Base-by-base conservation (phyloP, 768 basidiomycete genomes). In the Boletus huronensis region DNA sequence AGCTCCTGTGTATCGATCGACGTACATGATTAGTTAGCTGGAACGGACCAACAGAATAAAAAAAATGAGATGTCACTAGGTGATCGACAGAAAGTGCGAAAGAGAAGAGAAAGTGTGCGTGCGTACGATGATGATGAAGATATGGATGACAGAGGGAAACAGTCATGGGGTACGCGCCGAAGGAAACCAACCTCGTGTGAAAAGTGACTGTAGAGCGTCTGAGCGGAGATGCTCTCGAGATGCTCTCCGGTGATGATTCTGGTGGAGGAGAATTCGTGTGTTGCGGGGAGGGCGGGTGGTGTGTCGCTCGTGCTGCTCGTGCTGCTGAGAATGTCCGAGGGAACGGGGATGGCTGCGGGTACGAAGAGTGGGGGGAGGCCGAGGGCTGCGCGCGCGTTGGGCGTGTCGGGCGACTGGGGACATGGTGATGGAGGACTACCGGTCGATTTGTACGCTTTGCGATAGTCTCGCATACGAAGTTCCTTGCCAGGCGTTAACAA, bases 381-480 rank as follows among this genome's bases (percentile, higher is more conserved):
- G 21, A 81, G 63, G 0, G 78, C 72, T 11, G 67, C 57, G 9
- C 84, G 79, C 35, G 74, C 73, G n/a, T 53, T 60, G 2, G 75
- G 71, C 19, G 72, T 74, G n/a, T 72, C 66, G 0, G 84, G 84
- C 3, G 73, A 65, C 48, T 70, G 73, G 0, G 82, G 79, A 35
- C 74, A 75, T 9, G 83, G 81, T 16, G 49, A 60, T 4, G 84
- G 84, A 5, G 79, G 74, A 38, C 69, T 62, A 16, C 79, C 76
- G 0, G 80, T 81, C 0, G 75, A 58, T 28, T 59, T 64, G 59
- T 81, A 84, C 0, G 79, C 74, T 21, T 66, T 67, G 28, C 83
- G 57, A 58, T 87, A 87, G 63, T 84, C 84, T 35, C 75, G 70
- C 5, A 77, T 58, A 36, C 84, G 79, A 25, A 75, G 67, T 72